Conservation (phyloP, 805 yeast genomes). For the Zygotorulaspora sp. region DNA sequence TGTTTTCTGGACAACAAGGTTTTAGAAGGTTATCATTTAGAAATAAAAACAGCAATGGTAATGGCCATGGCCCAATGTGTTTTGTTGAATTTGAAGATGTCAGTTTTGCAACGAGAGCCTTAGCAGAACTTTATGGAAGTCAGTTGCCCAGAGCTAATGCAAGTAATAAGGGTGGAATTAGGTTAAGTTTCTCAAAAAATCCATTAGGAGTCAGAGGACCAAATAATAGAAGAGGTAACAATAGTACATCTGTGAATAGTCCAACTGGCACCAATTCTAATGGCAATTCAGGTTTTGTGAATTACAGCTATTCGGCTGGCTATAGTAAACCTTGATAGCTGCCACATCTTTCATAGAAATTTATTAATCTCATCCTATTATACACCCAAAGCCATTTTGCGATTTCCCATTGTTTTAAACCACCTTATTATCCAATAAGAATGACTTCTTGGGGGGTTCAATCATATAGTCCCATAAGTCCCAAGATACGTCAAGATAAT, state of each 20-base stretch:
- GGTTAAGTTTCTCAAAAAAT: conserved; percentile 90
- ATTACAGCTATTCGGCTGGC: conserved; percentile 20
- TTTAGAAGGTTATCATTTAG: conserved; percentile 90
- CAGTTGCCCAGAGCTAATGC: conserved; percentile 73
- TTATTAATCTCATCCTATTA: no score
- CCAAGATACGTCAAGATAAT: no score
- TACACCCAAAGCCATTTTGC: no score
- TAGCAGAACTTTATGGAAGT: conserved; percentile 90
- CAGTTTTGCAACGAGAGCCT: conserved; percentile 84
- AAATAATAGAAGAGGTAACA: conserved; percentile 41
- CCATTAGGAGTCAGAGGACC: conserved; percentile 94
- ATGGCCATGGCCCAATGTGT: conserved; percentile 96
- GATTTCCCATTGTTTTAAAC: no score
- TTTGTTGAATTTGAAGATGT: conserved; percentile 98
- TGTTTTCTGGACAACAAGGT: conserved; percentile 86
- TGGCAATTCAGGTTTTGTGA: conserved; percentile 12
- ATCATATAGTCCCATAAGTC: no score
- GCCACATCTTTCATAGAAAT: no score
- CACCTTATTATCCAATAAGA: no score
- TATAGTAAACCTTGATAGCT: conserved; percentile 14
- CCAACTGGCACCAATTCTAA: conserved; percentile 11
- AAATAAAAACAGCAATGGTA: conserved; percentile 54
- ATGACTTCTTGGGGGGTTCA: no score
- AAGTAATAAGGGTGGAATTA: conserved; percentile 78
- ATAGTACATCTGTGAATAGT: conserved; percentile 18